These are phyloP conservation scores for Arthrobotrys sinensis DNA, from an alignment of 2,329 filamentous ascomycete species.

Conservation along the genomic window DNA sequence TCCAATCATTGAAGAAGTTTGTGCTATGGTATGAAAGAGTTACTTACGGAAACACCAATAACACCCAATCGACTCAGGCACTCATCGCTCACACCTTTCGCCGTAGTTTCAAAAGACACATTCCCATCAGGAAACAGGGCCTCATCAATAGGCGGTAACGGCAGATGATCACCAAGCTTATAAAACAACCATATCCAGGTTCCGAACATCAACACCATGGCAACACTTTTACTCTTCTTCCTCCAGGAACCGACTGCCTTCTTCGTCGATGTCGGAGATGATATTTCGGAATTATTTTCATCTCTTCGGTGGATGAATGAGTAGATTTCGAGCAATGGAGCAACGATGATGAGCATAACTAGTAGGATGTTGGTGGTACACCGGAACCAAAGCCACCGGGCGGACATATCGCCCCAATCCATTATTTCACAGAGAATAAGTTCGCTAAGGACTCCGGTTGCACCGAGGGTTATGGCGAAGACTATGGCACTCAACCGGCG, in stretches of 20 bases:
- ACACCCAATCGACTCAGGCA: constrained; percentile 80
- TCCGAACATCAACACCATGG: constrained; percentile 78
- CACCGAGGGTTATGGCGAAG: constrained; percentile 82
- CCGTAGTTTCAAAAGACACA: constrained; percentile 50
- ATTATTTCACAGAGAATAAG: constrained; percentile 88
- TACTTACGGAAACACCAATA: constrained; percentile 73
- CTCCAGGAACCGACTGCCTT: constrained; percentile 73
- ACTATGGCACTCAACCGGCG: constrained; percentile 74
- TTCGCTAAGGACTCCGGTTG: constrained; percentile 83
- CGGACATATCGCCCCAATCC: constrained; percentile 78
- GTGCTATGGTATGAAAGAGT: neutral
- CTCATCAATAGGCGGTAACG: constrained; percentile 71
- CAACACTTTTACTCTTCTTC: constrained; percentile 79
- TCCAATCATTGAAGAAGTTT: neutral
- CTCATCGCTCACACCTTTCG: constrained; percentile 70
- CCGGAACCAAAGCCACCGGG: constrained; percentile 78
- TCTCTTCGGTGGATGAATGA: constrained; percentile 72
- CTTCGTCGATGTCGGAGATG: constrained; percentile 68
- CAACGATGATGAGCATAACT: constrained; percentile 79
- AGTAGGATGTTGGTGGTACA: constrained; percentile 80
- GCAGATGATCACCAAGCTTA: constrained; percentile 78
- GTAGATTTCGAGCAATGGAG: constrained; percentile 84
- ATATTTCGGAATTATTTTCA: constrained; percentile 18
- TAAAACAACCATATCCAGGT: constrained; percentile 83
- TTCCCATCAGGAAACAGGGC: constrained; percentile 51